Evolutionary conservation across 2,329 filamentous ascomycete genomes (phyloP), one percentile per base, ranked within the genome.

Genomic region (Fusarium neocosmosporiellum): DNA sequence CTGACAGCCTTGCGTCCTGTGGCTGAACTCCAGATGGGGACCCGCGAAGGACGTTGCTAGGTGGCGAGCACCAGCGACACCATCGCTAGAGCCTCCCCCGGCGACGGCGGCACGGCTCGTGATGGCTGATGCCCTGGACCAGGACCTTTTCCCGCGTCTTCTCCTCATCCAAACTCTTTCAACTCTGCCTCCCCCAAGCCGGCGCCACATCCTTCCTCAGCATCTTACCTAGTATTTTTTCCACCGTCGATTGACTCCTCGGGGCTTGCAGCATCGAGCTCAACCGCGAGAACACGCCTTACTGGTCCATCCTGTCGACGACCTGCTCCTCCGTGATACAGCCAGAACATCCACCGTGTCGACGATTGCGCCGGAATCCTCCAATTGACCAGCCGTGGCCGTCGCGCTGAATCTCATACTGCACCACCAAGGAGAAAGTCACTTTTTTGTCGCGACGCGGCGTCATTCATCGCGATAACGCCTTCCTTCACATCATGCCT

Each of bases 81-180:
- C 63, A 63, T 63, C 67, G 48, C 68, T 72, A 65, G 57, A 71
- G 60, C 65, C 43, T 71, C 67, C 60, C 54, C 67, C 43, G 58
- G 67, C 54, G 58, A 67, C 29, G 41, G 39, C 46, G 60, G 41
- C 63, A 59, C 59, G 57, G 58, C 59, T 67, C 69, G 72, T 57
- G 72, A 74, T 74, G 67, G 64, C 60, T 62, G 67, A 73, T 71
- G 48, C 36, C 66, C 59, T 53, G 48, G 48, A 53, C 48, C 9
- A 46, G 37, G 33, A 65, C 13, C 43, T 59, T 63, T 60, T 67
- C 50, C 39, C 39, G 39, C 50, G 39, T 46, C 41, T 34, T 27
- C 22, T 57, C 37, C n/a, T 33, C 31, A 50, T 31, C 24, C 37
- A 33, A 53, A 27, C n/a, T 33, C 34, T 22, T 55, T 50, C 48